Conservation (phyloP, 1,284 basidiomycete species). For the Puccinia novopanici region DNA sequence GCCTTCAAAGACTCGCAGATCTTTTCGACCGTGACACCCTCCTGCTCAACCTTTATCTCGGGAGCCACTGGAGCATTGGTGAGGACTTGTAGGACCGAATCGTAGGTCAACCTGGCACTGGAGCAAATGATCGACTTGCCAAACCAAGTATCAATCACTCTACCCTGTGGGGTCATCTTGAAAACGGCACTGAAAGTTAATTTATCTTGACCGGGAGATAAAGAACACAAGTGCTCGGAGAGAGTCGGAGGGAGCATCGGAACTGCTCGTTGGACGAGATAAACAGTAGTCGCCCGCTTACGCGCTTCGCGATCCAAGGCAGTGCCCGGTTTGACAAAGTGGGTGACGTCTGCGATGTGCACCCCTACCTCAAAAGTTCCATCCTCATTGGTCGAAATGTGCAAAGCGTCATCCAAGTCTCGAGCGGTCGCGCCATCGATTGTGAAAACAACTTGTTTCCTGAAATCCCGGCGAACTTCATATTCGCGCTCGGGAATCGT, state of each 20-base stretch:
- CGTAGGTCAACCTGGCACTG: slow-evolving; percentile 75
- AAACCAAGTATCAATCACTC: slow-evolving; percentile 83
- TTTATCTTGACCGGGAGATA: slow-evolving; percentile 81
- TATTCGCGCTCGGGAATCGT: slow-evolving; percentile 88
- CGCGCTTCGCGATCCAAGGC: slow-evolving; percentile 95
- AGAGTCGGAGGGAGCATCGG: slow-evolving; percentile 93
- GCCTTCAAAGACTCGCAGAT: slow-evolving; percentile 21
- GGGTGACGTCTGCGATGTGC: slow-evolving; percentile 92
- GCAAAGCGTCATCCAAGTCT: slow-evolving; percentile 92
- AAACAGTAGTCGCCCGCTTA: slow-evolving; percentile 94
- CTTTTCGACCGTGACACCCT: slow-evolving; percentile 14
- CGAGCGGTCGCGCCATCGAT: slow-evolving; percentile 87
- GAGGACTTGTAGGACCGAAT: slow-evolving; percentile 75
- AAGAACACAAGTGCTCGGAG: slow-evolving; percentile 87
- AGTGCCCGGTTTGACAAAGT: slow-evolving; percentile 76
- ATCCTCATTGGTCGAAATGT: slow-evolving; percentile 81
- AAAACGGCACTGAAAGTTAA: slow-evolving; percentile 86
- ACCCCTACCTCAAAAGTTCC: slow-evolving; percentile 88
- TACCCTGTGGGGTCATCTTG: slow-evolving; percentile 79
- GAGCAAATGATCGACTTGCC: slow-evolving; percentile 90
- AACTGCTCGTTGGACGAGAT: slow-evolving; percentile 89
- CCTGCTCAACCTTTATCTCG: slow-evolving; percentile 32
- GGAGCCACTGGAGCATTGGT: slow-evolving; percentile 62
- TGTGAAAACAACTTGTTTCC: slow-evolving; percentile 81
- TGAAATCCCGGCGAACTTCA: slow-evolving; percentile 79